Conservation (phyloP, 352 stramenopile species). For the Phytophthora colocasiae region DNA sequence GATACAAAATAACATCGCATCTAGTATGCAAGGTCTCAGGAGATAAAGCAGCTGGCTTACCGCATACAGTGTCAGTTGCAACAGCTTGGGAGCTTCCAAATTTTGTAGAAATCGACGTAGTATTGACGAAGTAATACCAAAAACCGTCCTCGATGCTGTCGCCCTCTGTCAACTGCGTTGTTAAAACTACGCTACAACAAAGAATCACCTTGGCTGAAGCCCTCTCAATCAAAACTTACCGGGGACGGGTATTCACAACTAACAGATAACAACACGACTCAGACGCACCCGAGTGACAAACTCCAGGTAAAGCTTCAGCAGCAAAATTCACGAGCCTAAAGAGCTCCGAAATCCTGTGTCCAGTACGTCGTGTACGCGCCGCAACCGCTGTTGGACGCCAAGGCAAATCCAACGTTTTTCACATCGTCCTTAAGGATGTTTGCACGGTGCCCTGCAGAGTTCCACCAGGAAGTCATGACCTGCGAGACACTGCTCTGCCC, state of each 20-base stretch:
- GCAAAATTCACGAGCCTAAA: slow-evolving; percentile 7
- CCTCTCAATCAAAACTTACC: slow-evolving; percentile 13
- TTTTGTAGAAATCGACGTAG: too few relatives aligned
- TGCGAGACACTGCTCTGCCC: slow-evolving; percentile 43
- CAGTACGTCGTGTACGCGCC: slow-evolving; percentile 58
- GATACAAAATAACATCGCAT: too few relatives aligned
- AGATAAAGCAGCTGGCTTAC: too few relatives aligned
- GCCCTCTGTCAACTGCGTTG: slow-evolving; percentile 5
- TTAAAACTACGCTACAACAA: slow-evolving; percentile 7
- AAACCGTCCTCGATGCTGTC: too few relatives aligned
- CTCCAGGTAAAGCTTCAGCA: slow-evolving; percentile 8
- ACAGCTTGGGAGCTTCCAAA: too few relatives aligned
- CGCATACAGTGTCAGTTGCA: too few relatives aligned
- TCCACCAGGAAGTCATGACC: slow-evolving; percentile 65
- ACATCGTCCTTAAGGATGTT: slow-evolving; percentile 66
- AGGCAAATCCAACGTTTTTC: slow-evolving; percentile 40
- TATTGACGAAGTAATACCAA: too few relatives aligned
- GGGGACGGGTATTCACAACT: slow-evolving; percentile 5
- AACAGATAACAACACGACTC: slow-evolving; percentile 17
- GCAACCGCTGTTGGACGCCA: slow-evolving; percentile 36
- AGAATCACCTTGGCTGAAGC: slow-evolving; percentile 1
- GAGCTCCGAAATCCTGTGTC: slow-evolving; percentile 60
- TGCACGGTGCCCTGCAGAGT: slow-evolving; percentile 51
- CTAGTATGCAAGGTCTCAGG: too few relatives aligned
- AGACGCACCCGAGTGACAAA: slow-evolving; percentile 9